Percentiles rank a stretch among this genome's conserved stretches.
Conservation (phyloP, 1,139 yeast species). For the Taphrina flavorubra region DNA sequence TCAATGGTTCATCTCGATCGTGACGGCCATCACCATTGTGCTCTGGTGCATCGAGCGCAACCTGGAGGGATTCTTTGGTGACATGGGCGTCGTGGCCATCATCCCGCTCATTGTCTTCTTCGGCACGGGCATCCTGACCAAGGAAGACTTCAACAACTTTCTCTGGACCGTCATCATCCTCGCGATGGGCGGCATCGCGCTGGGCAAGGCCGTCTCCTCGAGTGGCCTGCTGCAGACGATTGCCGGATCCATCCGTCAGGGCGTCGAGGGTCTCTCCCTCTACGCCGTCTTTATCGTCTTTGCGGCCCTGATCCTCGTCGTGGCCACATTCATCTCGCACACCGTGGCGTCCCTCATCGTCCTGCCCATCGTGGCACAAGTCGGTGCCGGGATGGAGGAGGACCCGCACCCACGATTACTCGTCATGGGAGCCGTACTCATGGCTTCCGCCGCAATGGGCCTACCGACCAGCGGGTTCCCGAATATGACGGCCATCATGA, state of each 20-base stretch:
- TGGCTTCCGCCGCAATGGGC: constrained; percentile 94
- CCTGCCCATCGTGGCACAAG: constrained; percentile 83
- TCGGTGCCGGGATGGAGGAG: constrained; percentile 76
- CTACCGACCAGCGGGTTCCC: constrained; percentile 97
- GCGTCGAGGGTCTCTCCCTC: constrained; percentile 64
- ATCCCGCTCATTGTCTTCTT: constrained; percentile 83
- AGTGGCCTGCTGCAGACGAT: constrained; percentile 83
- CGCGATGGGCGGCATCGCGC: constrained; percentile 96
- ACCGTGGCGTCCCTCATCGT: constrained; percentile 94
- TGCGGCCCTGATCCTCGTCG: constrained; percentile 75
- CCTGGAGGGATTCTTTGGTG: constrained; percentile 75
- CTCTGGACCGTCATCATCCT: constrained; percentile 91
- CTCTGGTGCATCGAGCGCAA: constrained; percentile 85
- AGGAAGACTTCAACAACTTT: constrained; percentile 88
- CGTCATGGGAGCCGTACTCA: constrained; percentile 80
- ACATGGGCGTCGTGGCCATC: constrained; percentile 85
- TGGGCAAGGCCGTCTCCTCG: constrained; percentile 88
- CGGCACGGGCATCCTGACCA: constrained; percentile 81
- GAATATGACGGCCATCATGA: constrained; percentile 90
- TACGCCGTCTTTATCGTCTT: constrained; percentile 75
- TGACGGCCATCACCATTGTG: constrained; percentile 71
- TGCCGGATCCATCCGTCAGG: constrained; percentile 69
- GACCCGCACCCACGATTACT: constrained; percentile 73
- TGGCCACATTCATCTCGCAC: constrained; percentile 94
- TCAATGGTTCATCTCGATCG: constrained; percentile 71